Percentiles rank a stretch among this genome's conserved stretches.
These are phyloP conservation scores for Teunomyces panamensis DNA, from an alignment of 805 yeast species.

Conservation along the genomic window DNA sequence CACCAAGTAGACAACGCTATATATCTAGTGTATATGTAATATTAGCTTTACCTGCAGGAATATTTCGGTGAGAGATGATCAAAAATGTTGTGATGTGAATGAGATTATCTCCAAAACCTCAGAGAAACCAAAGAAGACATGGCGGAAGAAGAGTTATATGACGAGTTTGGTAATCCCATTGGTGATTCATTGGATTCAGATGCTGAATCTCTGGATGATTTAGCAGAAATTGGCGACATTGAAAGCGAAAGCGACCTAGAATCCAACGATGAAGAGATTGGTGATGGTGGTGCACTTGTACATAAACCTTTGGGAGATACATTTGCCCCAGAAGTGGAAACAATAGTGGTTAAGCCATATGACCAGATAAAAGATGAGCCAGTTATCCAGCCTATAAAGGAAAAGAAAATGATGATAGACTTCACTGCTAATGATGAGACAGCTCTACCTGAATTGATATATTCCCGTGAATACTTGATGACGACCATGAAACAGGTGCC, in stretches of 20 bases:
- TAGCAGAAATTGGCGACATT: slow-evolving; percentile 9
- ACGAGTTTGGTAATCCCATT: slow-evolving; percentile 75
- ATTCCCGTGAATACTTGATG: slow-evolving; percentile 61
- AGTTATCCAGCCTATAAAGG: slow-evolving; percentile 51
- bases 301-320: slow-evolving; percentile 3
- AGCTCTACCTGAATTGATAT: slow-evolving; percentile 56
- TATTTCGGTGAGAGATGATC: neutral
- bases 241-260: slow-evolving; percentile 13
- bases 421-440: slow-evolving; percentile 11
- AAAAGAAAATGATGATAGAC: slow-evolving; percentile 44
- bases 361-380: slow-evolving; percentile 47
- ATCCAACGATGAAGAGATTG: slow-evolving; percentile 12
- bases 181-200: slow-evolving; percentile 51
- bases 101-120: neutral
- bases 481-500: slow-evolving; percentile 48
- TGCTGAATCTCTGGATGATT: slow-evolving; percentile 29
- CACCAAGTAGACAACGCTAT: slow-evolving; percentile 3
- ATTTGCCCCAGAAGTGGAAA: slow-evolving; percentile 3
- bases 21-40: neutral
- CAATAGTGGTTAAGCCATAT: slow-evolving; percentile 46
- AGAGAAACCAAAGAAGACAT: slow-evolving; percentile 18
- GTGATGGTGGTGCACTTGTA: slow-evolving; percentile 8
- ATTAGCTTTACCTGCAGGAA: slow-evolving; percentile 1
- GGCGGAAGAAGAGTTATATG: slow-evolving; percentile 68
- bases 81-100: neutral